Evolutionary conservation across 179 eudicot species (phyloP).

Genomic region (Sideroxylon spinosum): DNA sequence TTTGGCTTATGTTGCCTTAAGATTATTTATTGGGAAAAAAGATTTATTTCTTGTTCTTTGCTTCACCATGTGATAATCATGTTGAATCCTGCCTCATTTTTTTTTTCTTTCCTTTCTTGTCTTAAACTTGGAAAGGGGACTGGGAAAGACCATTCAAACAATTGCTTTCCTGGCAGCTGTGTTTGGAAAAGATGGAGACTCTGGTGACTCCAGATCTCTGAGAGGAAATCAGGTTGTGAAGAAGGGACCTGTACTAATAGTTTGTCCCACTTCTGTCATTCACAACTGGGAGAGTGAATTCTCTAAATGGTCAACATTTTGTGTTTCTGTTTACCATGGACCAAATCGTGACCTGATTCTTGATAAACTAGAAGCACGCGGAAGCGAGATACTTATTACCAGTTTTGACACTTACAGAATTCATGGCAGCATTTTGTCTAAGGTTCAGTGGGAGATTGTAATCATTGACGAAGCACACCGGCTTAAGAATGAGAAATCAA

Average conservation of each 20-base stretch:
- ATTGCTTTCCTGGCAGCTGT: conserved; percentile 97
- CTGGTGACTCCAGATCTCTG: conserved; percentile 19
- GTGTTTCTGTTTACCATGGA: conserved; percentile 83
- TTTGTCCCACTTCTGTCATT: conserved; percentile 88
- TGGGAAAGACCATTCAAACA: conserved; percentile 96
- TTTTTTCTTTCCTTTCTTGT: conserved; percentile 15
- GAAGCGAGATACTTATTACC: conserved; percentile 75
- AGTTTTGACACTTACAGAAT: conserved; percentile 93
- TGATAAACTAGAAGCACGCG: conserved; percentile 57
- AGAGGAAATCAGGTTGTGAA: conserved; percentile 27
- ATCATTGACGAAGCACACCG: conserved; percentile 94
- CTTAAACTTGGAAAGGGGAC: conserved; percentile 52
- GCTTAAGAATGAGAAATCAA: conserved; percentile 89
- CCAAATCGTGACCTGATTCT: conserved; percentile 82
- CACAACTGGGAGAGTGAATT: conserved; percentile 92
- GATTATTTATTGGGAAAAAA: neutral
- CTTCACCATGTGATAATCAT: conserved; percentile 7
- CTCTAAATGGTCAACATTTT: conserved; percentile 79
- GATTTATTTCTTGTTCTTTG: neutral
- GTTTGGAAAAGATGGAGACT: conserved; percentile 70
- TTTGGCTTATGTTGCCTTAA: neutral
- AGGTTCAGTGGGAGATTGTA: conserved; percentile 75
- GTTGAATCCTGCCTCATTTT: neutral
- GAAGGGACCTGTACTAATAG: conserved; percentile 68
- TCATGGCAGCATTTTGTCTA: conserved; percentile 56